Base-by-base conservation (phyloP, 805 yeast genomes). In the Yarrowia hollandica region DNA sequence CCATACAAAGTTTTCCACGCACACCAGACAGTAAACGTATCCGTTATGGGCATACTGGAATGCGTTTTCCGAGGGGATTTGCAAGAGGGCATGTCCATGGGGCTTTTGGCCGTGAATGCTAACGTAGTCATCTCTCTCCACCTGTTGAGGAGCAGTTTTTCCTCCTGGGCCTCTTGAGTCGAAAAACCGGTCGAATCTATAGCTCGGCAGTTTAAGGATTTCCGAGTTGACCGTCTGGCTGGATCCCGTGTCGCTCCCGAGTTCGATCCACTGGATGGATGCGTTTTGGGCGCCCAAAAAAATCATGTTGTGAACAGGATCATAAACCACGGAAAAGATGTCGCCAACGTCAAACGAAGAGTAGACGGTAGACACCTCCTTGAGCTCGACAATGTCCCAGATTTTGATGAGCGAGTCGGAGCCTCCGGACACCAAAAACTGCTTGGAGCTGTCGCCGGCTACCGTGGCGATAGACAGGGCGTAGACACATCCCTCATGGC, bases 241-340 rank as follows among this genome's bases (percentile, higher is more conserved):
- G 55, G 72, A 75, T 5, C 58, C 60, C 19, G 65, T 61, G 19
- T 61, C 44, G 22, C 64, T 59, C 11, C 66, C 67, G 50, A 77
- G 65, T 42, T 79, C 79, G 60, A 88, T 83, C 83, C 88, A 92
- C 38, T 88, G 80, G 15, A 92, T 80, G 1, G 91, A 81, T 3
- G 98, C 97, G 69, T 91, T 92, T 70, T 94, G 98, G 11, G 96
- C 85, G 4, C 99, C 99, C 65, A 89, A 80, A 62, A 84, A 88
- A 4, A 92, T 75, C 0, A 88, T 82, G 46, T 83, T 78, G 10
- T 80, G 69, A 1, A 73, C 64, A 16, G 82, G 80, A 14, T 85
- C 77, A 83, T 94, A 89, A 7, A 83, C 80, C 30, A 92, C 73
- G 8, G 96, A 85, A 68, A 92, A 92, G 15, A 92, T 86, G 71